phyloP scores from a whole-genome alignment of 2,329 filamentous ascomycete genomes.

The Trichoderma semiorbis region DNA sequence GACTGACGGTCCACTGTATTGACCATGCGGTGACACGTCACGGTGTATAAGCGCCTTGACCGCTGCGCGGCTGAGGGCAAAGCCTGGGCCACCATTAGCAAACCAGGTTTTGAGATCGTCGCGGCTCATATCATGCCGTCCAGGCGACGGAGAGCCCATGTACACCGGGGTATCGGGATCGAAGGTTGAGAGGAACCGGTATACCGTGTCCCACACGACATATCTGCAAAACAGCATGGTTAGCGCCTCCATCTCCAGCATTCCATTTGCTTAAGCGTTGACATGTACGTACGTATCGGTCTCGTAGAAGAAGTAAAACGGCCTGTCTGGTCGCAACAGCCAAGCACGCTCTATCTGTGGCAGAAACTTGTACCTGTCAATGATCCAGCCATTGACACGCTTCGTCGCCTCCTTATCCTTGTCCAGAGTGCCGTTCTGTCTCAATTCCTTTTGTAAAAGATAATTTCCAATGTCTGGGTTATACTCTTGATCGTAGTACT shows the following conservation, averaged over 20 bases:
- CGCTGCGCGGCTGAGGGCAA: constrained; percentile 44
- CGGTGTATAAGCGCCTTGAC: constrained; percentile 40
- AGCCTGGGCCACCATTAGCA: constrained; percentile 48
- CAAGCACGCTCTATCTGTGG: constrained; percentile 53
- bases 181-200: constrained; percentile 48
- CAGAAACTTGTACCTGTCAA: constrained; percentile 57
- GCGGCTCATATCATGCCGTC: constrained; percentile 30
- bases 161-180: constrained; percentile 44
- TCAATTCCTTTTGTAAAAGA: constrained; percentile 38
- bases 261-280: background rate
- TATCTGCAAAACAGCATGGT: constrained; percentile 3
- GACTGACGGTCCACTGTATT: constrained; percentile 39
- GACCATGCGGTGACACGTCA: constrained; percentile 30
- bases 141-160: constrained; percentile 47
- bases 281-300: constrained; percentile 47
- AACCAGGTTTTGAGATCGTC: constrained; percentile 39
- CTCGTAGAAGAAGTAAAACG: constrained; percentile 56
- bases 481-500: constrained; percentile 31
- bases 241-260: background rate
- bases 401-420: constrained; percentile 28
- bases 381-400: constrained; percentile 45
- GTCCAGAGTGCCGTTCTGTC: constrained; percentile 33
- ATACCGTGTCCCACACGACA: constrained; percentile 37
- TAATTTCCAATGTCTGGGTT: constrained; percentile 40
- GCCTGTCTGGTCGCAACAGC: constrained; percentile 42